These are phyloP conservation scores for Kuraishia cidri DNA, from an alignment of 805 yeast species.

Conservation along the genomic window DNA sequence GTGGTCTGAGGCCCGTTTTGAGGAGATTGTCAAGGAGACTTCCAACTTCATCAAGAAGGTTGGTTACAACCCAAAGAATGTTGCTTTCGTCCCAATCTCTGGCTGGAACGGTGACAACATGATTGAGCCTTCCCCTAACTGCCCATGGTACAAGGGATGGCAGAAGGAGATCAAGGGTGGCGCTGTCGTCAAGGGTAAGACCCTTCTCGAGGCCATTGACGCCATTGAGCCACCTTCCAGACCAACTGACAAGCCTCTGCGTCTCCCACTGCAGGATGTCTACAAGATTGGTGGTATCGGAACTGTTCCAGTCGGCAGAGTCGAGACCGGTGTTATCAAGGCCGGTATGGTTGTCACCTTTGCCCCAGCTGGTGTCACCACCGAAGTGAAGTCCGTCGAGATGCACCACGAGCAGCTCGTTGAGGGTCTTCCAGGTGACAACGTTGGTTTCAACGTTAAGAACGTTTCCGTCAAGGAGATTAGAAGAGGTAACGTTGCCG, in stretches of 20 bases:
- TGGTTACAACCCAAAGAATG: constrained; percentile 77
- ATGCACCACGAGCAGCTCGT: constrained; percentile 78
- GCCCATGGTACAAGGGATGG: constrained; percentile 89
- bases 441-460: constrained; percentile 87
- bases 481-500: constrained; percentile 89
- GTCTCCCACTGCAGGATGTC: constrained; percentile 86
- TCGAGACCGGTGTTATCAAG: constrained; percentile 87
- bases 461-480: constrained; percentile 83
- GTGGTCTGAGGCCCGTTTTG: constrained; percentile 77
- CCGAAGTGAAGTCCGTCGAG: constrained; percentile 85
- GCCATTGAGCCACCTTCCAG: constrained; percentile 73
- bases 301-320: constrained; percentile 91
- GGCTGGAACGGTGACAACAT: constrained; percentile 94
- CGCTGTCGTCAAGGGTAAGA: constrained; percentile 69
- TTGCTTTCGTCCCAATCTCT: constrained; percentile 84
- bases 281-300: constrained; percentile 92
- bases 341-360: constrained; percentile 86
- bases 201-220: constrained; percentile 80
- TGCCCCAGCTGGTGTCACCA: constrained; percentile 87
- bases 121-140: constrained; percentile 76
- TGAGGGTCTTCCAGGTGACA: constrained; percentile 87
- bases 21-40: constrained; percentile 70
- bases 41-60: constrained; percentile 77
- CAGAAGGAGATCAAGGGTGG: constrained; percentile 67
- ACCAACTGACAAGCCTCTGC: constrained; percentile 81